Conservation (phyloP, 2,329 filamentous ascomycete genomes). For the Exserohilum turcica region DNA sequence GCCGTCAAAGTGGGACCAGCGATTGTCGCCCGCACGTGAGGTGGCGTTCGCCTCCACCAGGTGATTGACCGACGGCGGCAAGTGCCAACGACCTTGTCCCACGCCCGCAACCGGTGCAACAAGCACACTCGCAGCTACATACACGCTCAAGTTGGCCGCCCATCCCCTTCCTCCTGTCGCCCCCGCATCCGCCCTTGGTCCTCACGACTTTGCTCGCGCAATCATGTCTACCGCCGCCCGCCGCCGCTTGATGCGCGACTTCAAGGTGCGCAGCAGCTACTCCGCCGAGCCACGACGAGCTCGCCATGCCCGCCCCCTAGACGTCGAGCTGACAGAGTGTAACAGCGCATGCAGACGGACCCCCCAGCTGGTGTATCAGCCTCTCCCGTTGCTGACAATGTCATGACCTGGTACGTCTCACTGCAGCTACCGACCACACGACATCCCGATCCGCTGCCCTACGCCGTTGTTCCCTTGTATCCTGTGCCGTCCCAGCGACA, state of each 20-base stretch:
- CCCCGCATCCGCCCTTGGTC: background rate
- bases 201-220: background rate
- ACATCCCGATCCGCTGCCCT: slow-evolving; percentile 12
- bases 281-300: slow-evolving; percentile 8
- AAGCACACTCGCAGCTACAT: slow-evolving; percentile 5
- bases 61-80: slow-evolving; percentile 9
- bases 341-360: slow-evolving; percentile 97
- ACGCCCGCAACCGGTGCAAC: slow-evolving; percentile 15
- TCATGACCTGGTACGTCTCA: slow-evolving; percentile 83
- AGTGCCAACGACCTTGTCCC: slow-evolving; percentile 3
- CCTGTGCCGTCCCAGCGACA: background rate
- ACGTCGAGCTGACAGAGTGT: slow-evolving; percentile 16
- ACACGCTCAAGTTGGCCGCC: background rate
- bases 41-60: slow-evolving; percentile 20
- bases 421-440: slow-evolving; percentile 32
- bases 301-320: background rate
- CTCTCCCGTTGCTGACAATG: slow-evolving; percentile 93
- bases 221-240: slow-evolving; percentile 90
- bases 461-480: background rate
- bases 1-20: background rate
- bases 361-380: slow-evolving; percentile 96
- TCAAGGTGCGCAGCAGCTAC: slow-evolving; percentile 72
- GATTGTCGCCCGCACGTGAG: slow-evolving; percentile 15
- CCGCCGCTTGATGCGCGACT: slow-evolving; percentile 97
- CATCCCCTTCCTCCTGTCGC: background rate